phyloP scores from a whole-genome alignment of 805 yeast genomes.

The Saccharomycopsis olivae region DNA sequence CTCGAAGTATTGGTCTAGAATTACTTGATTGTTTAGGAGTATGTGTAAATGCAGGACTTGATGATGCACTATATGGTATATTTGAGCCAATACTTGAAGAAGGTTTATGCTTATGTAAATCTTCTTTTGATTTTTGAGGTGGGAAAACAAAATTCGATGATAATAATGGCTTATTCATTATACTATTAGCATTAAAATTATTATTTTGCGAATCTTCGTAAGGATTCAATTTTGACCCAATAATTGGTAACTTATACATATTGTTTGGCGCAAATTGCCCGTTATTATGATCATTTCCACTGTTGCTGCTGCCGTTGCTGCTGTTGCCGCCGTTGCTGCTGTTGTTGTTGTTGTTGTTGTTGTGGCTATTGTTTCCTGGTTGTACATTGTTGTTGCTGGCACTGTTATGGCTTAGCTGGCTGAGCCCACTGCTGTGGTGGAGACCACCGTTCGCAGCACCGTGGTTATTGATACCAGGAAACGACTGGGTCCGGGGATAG shows the following conservation, averaged over 20 bases:
- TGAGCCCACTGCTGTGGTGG: too few relatives aligned
- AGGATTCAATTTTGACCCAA: conserved; percentile 8
- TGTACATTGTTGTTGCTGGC: conserved; percentile 1
- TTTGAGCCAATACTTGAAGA: conserved; percentile 1
- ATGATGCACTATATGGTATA: conserved; percentile 19
- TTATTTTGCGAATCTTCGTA: conserved; percentile 5
- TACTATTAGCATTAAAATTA: background rate
- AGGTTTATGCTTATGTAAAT: background rate
- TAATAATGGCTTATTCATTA: conserved; percentile 2
- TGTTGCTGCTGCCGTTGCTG: conserved; percentile 6
- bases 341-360: conserved; percentile 6
- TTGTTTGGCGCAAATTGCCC: too few relatives aligned
- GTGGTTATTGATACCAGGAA: too few relatives aligned
- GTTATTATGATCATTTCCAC: too few relatives aligned
- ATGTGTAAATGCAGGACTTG: conserved; percentile 19
- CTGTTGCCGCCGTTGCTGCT: conserved; percentile 15
- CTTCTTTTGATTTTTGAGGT: conserved; percentile 3
- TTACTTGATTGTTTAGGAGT: conserved; percentile 18
- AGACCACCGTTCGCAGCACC: too few relatives aligned
- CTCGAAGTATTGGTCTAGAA: conserved; percentile 48
- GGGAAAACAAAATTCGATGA: conserved; percentile 16
- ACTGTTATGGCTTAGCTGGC: background rate
- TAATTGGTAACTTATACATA: conserved; percentile 11
- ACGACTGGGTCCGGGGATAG: too few relatives aligned
- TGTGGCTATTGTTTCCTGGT: background rate